Conservation (phyloP, 1,284 basidiomycete species). For the Apiotrichum mycotoxinovorans region DNA sequence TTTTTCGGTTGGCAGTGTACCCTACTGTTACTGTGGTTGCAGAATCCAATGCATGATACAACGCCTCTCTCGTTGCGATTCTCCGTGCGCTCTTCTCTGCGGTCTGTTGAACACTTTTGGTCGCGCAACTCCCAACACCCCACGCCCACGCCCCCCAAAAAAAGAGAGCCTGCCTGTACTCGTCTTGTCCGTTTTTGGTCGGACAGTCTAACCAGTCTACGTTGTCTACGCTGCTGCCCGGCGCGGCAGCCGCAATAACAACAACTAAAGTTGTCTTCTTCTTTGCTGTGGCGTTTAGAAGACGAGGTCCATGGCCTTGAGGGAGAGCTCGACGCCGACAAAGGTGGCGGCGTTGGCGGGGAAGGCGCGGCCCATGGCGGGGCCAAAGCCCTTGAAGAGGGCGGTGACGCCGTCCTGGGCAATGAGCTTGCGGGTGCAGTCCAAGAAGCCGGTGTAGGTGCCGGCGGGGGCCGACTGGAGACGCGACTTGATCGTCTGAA, state of each 20-base stretch:
- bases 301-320: conserved; percentile 48
- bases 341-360: conserved; percentile 57
- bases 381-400: conserved; percentile 95
- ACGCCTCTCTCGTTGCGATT: too few relatives aligned
- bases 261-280: neutral
- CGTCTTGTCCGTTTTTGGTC: too few relatives aligned
- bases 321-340: conserved; percentile 49
- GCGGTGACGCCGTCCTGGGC: conserved; percentile 84
- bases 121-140: too few relatives aligned
- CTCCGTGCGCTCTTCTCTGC: too few relatives aligned
- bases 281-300: conserved; percentile 25
- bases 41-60: neutral
- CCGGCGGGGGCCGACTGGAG: conserved; percentile 95
- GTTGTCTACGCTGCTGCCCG: neutral
- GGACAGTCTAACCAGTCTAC: neutral
- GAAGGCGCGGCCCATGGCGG: conserved; percentile 82
- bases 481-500: conserved; percentile 76
- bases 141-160: too few relatives aligned
- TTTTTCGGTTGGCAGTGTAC: too few relatives aligned
- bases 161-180: too few relatives aligned
- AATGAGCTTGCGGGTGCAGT: conserved; percentile 89
- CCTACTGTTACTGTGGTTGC: too few relatives aligned
- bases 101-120: neutral
- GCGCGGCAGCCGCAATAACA: neutral
- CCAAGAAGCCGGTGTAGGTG: conserved; percentile 89